Evolutionary conservation across 495 filamentous ascomycete genomes (phyloP).

Genomic region (Cercophora sp.): DNA sequence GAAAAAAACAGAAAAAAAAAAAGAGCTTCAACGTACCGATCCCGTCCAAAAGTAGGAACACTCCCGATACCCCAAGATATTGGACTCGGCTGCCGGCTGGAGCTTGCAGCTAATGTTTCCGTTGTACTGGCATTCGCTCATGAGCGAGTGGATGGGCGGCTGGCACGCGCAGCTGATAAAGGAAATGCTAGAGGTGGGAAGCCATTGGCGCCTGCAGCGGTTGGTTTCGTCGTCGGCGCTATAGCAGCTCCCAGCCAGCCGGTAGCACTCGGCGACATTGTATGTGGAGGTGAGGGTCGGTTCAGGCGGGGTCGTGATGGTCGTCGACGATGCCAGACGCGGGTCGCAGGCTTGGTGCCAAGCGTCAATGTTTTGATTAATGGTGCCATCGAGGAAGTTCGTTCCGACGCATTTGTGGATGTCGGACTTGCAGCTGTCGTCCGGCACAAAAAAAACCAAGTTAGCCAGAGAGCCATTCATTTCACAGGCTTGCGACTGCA

Average conservation of each 20-base stretch:
- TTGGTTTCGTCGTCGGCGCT: constrained; percentile 5
- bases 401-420: constrained; percentile 6
- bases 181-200: constrained; percentile 3
- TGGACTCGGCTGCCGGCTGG: constrained; percentile 2
- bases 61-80: constrained; percentile 3
- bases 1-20: no score
- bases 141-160: constrained; percentile 7
- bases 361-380: background rate
- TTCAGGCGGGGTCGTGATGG: constrained; percentile 2
- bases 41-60: constrained; percentile 8
- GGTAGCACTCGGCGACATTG: background rate
- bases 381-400: background rate
- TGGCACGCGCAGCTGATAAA: constrained; percentile 8
- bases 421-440: background rate
- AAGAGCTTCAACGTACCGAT: no score
- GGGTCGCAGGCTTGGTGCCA: constrained; percentile 6
- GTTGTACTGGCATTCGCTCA: constrained; percentile 7
- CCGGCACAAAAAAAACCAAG: background rate
- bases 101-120: constrained; percentile 9
- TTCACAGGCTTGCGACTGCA: background rate
- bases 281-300: constrained; percentile 6
- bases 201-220: background rate
- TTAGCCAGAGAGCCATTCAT: background rate
- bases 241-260: constrained; percentile 4
- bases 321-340: constrained; percentile 3